Conservation (phyloP, 345 rosid genomes). For the Eucalyptus tenuipes region DNA sequence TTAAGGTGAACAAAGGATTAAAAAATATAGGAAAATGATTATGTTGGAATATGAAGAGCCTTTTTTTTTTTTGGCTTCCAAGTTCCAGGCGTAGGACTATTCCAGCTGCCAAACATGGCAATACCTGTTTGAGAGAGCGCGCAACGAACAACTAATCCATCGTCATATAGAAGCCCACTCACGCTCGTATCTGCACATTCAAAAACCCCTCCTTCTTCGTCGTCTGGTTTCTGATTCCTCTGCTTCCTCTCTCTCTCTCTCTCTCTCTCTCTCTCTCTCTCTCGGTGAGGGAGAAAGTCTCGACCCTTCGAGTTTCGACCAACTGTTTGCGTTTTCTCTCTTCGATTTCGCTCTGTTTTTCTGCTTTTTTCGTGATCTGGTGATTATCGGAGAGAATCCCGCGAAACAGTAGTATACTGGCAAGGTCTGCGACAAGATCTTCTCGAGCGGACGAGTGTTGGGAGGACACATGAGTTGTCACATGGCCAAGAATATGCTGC, state of each 20-base stretch:
- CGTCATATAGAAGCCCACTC: neutral
- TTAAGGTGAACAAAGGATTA: neutral
- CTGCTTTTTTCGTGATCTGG: neutral
- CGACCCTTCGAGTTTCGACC: neutral
- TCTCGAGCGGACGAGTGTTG: constrained; percentile 14
- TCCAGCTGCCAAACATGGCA: neutral
- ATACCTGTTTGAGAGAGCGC: neutral
- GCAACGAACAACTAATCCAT: neutral
- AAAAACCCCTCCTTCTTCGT: neutral
- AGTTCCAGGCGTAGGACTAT: neutral
- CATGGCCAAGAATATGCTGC: neutral
- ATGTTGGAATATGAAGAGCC: neutral
- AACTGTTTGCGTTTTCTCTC: neutral
- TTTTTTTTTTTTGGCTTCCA: neutral
- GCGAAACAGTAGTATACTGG: constrained; percentile 4
- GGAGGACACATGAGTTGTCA: constrained; percentile 26
- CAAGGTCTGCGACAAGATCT: constrained; percentile 9
- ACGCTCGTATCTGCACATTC: neutral
- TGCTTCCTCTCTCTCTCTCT: neutral
- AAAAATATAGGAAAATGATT: neutral
- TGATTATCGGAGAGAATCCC: neutral
- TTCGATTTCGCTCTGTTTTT: neutral
- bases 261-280: neutral
- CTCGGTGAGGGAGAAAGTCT: neutral
- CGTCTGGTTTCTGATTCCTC: neutral